Base-by-base conservation (phyloP, 2,329 filamentous ascomycete species). In the Fusarium albosuccineum region DNA sequence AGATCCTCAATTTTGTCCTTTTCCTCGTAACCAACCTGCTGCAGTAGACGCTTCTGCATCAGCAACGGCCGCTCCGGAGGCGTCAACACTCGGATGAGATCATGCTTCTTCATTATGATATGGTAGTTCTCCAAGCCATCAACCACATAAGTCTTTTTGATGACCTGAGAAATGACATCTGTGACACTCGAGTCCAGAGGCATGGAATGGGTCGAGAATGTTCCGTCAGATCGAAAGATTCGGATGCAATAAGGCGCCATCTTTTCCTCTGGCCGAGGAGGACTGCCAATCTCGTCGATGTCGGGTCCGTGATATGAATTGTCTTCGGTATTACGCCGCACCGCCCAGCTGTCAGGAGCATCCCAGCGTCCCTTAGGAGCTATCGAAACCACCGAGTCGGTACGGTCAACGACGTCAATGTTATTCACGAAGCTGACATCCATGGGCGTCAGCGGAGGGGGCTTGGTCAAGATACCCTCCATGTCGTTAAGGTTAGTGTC, bases 321-420 rank as follows among this genome's bases (percentile, higher is more conserved):
- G 56, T 93, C 91, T 70, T 93, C 90, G 8, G 87, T 87, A 44
- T 85, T 85, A 62, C 89, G 90, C 70, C 92, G 92, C 27, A 98
- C 95, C 51, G 92, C 94, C 96, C 96, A 99, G 76, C 94, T 97
- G 77, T 98, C 95, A 1, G 96, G 95, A 4, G 94, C 94, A 77
- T 97, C 92, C 95, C 95, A 99, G 4, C 88, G 88, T 2, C 90
- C 89, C 57, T 83, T 82, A 3, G 80, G 80, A 3, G 74, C 59
- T 30, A 72, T 71, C 16, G 77, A 78, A 29, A 73, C 63, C 26
- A 76, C 62, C 16, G 77, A 77, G 39, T 78, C 76, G 27, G 74
- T 70, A 45, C 75, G 79, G 26, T 87, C 83, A 29, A 78, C 76
- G 36, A 78, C 76, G 36, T 86, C 83, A 29, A 81, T 66, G 16